Conservation (phyloP, 352 stramenopile species). For the Sclerospora graminicola region DNA sequence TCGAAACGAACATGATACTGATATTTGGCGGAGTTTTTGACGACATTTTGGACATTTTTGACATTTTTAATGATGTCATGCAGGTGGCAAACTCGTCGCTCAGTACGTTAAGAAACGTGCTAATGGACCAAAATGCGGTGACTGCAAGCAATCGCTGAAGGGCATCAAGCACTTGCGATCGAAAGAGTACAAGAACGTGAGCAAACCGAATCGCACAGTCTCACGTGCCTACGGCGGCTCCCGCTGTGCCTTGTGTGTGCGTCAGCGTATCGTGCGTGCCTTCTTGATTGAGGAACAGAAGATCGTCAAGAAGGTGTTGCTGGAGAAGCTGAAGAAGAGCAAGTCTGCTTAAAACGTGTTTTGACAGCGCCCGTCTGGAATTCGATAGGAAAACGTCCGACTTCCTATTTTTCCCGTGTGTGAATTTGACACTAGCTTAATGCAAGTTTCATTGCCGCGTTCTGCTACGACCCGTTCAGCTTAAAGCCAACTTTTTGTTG, state of each 20-base stretch:
- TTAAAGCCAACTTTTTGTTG: not conserved
- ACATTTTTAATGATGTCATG: conserved; percentile 2
- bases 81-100: conserved; percentile 85
- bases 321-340: conserved; percentile 88
- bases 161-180: conserved; percentile 79
- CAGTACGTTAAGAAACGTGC: conserved; percentile 94
- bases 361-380: no score
- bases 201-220: conserved; percentile 90
- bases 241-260: conserved; percentile 90
- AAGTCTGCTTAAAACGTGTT: conserved; percentile 47
- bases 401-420: conserved; percentile 25
- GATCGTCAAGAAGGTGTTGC: conserved; percentile 98
- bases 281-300: conserved; percentile 99
- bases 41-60: no score
- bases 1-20: no score
- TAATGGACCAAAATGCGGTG: conserved; percentile 92
- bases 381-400: conserved; percentile 2
- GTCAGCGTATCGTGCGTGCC: conserved; percentile 92
- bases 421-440: conserved; percentile 22
- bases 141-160: conserved; percentile 91
- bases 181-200: conserved; percentile 75
- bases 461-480: conserved; percentile 13
- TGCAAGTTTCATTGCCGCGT: conserved; percentile 25
- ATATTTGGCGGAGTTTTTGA: no score
- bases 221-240: conserved; percentile 95